Base-by-base conservation (phyloP, 495 filamentous ascomycete genomes). In the Acidiella bohemica region DNA sequence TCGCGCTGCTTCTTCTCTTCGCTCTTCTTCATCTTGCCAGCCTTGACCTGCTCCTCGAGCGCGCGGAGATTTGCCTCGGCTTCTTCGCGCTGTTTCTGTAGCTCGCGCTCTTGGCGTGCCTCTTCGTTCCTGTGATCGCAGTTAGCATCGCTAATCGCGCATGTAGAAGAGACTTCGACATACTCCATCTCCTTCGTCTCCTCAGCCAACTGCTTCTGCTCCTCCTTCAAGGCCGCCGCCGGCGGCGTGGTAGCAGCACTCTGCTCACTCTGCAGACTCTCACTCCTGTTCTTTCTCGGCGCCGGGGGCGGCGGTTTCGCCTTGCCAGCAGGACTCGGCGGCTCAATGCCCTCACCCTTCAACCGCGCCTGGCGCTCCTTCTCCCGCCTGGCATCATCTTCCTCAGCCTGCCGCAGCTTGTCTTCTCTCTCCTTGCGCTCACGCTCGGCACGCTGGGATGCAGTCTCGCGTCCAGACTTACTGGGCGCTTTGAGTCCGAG, bases 1-100 rank as follows among this genome's bases (percentile, higher is more conserved):
- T 94, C 85, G 64, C 81, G 88, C 50, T 76, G 76, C 14, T 75
- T 77, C 64, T 88, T 93, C 64, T 94, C 92, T 58, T 96, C 92
- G 51, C 87, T 79, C 57, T 90, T 94, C 70, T 87, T 92, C n/a
- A 96, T 63, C 62, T 95, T 95, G 39, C 88, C 87, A 58, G 85
- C 81, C 47, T 78, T 78, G 32, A 96, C 85, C 57, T 92, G 85
- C 55, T 96, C 84, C 54, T 99, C 85, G 20, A 99, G 70, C 18
- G 85, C 88, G 50, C 74, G 79, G 16, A 94, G 72, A 31, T 84
- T 80, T 30, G 81, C 83, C 52, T 81, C 76, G 32, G 86, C 75
- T 31, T 78, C 87, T 46, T 85, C 76, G 33, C 80, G 80, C 59
- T 94, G 85, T 45, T 65, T 73, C 20, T 67, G 73, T 23, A 93